Base-by-base conservation (phyloP, 176 grass and related monocot species). In the Typha latifolia region DNA sequence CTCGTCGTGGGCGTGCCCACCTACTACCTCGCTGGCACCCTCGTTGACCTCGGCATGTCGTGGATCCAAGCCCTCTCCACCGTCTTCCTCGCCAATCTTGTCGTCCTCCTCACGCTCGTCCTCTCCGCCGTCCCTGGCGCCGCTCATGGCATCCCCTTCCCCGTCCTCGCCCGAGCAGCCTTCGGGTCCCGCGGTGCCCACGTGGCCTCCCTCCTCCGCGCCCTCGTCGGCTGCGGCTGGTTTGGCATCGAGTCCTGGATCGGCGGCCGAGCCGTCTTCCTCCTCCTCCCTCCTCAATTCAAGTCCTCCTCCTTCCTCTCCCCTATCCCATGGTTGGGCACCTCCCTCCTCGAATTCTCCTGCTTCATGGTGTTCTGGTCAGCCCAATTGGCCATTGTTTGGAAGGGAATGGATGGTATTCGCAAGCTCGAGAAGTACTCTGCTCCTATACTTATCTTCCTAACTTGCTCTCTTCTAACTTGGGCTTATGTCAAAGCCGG, bases 171-270 rank as follows among this genome's bases (percentile, higher is more conserved):
- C 32, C 88, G 88, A 43, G 80, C 88, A 27, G 73, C 93, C 4
- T 91, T 96, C 51, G 88, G 88, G 50, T 55, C 81, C 43, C 82
- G 78, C 63, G 92, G 85, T 12, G 85, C 92, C 32, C 88, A 91
- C 78, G 61, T 96, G 48, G 88, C 88, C 21, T 81, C 93, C 57
- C 66, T 96, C 66, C 71, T 96, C 75, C 88, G 93, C 47, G 88
- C 88, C 24, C 74, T 96, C 43, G 83, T 96, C 47, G 85, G 88
- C 47, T 91, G 88, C 57, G 93, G 93, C 0, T 96, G 88, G 92
- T 91, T 91, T 71, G 93, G 88, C 49, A 96, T 96, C 69, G 93
- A 96, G 70, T 86, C 93, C 0, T 96, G 88, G 93, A 96, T 96
- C 71, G 88, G 88, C 0, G 93, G 88, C 12, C 82, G 84, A 24